Evolutionary conservation across 768 basidiomycete genomes (phyloP), one percentile per base, ranked within the genome.

Genomic region (Coprinopsis sp.): DNA sequence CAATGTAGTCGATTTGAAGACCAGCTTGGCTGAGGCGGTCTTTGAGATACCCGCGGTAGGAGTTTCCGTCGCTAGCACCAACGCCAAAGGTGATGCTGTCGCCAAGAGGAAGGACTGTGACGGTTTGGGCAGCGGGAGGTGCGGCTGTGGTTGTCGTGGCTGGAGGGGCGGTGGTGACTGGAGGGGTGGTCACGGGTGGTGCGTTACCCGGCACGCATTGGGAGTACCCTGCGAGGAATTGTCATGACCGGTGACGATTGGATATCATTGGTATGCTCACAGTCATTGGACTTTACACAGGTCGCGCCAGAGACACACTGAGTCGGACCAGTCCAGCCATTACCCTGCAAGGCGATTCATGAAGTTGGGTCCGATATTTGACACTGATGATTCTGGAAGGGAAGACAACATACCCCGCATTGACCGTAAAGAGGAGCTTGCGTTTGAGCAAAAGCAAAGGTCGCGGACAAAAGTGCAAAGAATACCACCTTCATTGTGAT

Each of bases 61-160:
- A 11, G 28, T 43, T 43, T 19, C 41, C 41, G 19, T 43, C 41
- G 41, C 19, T 43, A n/a, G 13, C 14, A 23, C 41, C 41, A 18
- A 43, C 33, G 11, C 41, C 41, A n/a, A n/a, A 43, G 19, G 41
- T 43, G 41, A 43, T 43, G 19, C 41, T 43, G 19, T 43, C 41
- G 11, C 41, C 41, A 6, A 43, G 27, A 10, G 41, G 41, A 31
- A 43, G 41, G 29, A 43, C 41, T n/a, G 23, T 28, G 14, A 43
- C 19, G 3, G 41, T n/a, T n/a, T n/a, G 28, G 1, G 16, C 41
- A 21, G 14, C 19, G 5, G 59, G 53, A 2, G 53, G 50, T 13
- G 56, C 44, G 4, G 47, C 33, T 6, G 43, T 51, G 4, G 58
- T 56, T 2, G 61, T 41, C 4, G 55, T 43, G 1, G 54, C 44